These are phyloP conservation scores for Pleurotus djamor DNA, from an alignment of 768 basidiomycete genomes.

Conservation along the genomic window DNA sequence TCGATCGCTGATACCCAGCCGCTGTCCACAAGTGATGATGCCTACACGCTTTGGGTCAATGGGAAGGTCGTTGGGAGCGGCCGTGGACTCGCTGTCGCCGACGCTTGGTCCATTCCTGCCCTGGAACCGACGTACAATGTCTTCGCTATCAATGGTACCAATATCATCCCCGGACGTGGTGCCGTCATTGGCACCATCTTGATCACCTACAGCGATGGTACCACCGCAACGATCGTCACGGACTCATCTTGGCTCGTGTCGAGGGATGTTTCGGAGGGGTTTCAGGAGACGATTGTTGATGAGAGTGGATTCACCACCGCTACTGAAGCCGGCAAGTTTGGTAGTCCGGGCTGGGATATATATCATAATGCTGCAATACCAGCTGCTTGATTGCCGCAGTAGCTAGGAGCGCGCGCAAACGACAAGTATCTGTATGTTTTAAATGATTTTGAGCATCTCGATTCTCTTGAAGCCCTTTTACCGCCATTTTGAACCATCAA, in stretches of 20 bases:
- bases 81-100: slow-evolving; percentile 12
- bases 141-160: slow-evolving; percentile 24
- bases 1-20: not conserved
- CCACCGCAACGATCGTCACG: slow-evolving; percentile 12
- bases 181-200: slow-evolving; percentile 19
- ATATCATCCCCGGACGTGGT: slow-evolving; percentile 22
- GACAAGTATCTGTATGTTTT: too few species aligned
- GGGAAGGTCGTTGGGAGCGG: slow-evolving; percentile 18
- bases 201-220: slow-evolving; percentile 20
- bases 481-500: too few species aligned
- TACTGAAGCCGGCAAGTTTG: slow-evolving; percentile 9
- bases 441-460: too few species aligned
- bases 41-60: slow-evolving; percentile 4
- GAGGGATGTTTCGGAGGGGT: slow-evolving; percentile 18
- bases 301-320: slow-evolving; percentile 26
- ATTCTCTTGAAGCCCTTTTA: too few species aligned
- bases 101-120: slow-evolving; percentile 24
- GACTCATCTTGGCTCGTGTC: slow-evolving; percentile 21
- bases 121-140: slow-evolving; percentile 16
- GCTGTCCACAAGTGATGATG: not conserved
- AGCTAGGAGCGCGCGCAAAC: too few species aligned
- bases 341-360: not conserved
- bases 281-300: slow-evolving; percentile 24
- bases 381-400: too few species aligned
- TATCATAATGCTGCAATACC: too few species aligned